These are phyloP conservation scores for Tricholoma terreum DNA, from an alignment of 768 basidiomycete species.

Conservation along the genomic window DNA sequence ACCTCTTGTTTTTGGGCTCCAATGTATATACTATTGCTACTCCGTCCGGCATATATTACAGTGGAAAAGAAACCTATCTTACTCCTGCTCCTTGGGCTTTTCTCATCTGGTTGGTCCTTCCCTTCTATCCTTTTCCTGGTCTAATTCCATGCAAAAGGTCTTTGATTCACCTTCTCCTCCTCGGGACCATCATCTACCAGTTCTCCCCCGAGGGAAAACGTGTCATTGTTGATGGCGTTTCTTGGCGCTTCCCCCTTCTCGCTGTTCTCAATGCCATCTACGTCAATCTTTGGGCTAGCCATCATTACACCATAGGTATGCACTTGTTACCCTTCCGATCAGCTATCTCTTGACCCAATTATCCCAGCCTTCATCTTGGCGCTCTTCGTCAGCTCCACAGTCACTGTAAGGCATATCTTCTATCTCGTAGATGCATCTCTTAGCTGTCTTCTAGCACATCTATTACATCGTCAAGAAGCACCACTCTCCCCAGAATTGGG, in stretches of 20 bases:
- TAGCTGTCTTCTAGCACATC: conserved; percentile 61
- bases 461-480: conserved; percentile 94
- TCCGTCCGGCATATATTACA: conserved; percentile 67
- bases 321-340: conserved; percentile 7
- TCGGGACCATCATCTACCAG: conserved; percentile 90
- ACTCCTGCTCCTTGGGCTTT: conserved; percentile 95
- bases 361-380: conserved; percentile 80
- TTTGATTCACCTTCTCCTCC: conserved; percentile 84
- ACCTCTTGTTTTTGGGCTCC: conserved; percentile 83
- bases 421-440: conserved; percentile 26
- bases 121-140: background rate
- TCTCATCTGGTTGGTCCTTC: conserved; percentile 68
- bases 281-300: conserved; percentile 80
- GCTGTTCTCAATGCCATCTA: conserved; percentile 86
- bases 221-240: conserved; percentile 81
- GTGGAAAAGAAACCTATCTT: conserved; percentile 84
- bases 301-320: conserved; percentile 67
- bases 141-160: conserved; percentile 47
- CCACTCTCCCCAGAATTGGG: conserved; percentile 57
- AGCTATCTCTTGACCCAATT: background rate
- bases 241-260: conserved; percentile 90
- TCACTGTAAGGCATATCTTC: conserved; percentile 35
- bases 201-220: conserved; percentile 76
- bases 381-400: conserved; percentile 78
- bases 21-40: conserved; percentile 85